Evolutionary conservation across 257 asterid genomes (phyloP), one percentile per base, ranked within the genome.

Genomic region (Ilex aquifolium): DNA sequence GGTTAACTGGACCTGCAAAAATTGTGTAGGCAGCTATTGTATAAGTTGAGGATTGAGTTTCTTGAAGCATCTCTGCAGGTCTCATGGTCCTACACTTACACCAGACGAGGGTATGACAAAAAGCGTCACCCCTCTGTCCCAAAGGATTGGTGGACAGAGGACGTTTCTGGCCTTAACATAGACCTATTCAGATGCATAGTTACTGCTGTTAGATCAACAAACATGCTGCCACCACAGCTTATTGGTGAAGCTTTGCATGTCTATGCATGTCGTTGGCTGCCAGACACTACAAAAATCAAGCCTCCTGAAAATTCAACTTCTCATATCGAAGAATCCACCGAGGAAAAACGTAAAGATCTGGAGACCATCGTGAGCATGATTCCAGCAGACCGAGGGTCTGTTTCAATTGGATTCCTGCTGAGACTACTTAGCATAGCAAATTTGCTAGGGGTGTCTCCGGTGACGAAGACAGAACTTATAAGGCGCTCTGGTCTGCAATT

Each of bases 61-160:
- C 31, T 61, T 29, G 44, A 57, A 72, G 56, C 31, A 60, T 59
- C 46, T 62, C 36, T 59, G 69, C 79, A 83, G 90, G 91, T 85
- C 15, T 59, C 79, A n/a, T 89, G 96, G 96, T 87, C 95, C 17
- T 89, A 77, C 56, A 86, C 95, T 1, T 89, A 83, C 65, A 87
- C 85, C 7, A 72, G 95, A 61, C 79, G 76, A 9, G 95, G 96
- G 16, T 84, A 79, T 10, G 76, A 76, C 1, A 80, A 70, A 56
- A 80, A 64, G 60, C 72, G 69, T 44, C 83, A 76, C 62, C 79
- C 76, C 61, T 67, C 91, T 0, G 88, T 72, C 42, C 93, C 96
- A 0, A 84, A 74, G 62, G 96, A 89, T 67, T 89, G 97, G 97
- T 89, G 97, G 97, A 87, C 95, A 5, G 97, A 89, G 66, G 97